A percentile compares a stretch with the other conserved stretches of the same genome.
Evolutionary conservation across 2,329 filamentous ascomycete genomes (phyloP).

Genomic region (Colletotrichum sp.): DNA sequence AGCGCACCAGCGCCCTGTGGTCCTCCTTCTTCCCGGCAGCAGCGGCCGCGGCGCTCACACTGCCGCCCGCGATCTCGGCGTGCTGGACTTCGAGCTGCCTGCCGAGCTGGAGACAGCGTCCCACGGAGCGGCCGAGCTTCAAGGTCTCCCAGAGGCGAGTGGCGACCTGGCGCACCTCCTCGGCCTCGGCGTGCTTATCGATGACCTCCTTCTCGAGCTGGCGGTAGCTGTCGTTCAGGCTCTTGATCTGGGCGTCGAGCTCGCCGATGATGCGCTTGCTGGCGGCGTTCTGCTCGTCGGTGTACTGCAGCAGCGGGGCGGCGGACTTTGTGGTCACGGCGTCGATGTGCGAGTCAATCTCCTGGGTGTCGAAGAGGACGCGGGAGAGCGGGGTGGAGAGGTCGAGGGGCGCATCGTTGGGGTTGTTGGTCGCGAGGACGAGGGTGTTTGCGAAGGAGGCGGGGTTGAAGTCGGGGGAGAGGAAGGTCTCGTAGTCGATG

Average conservation of each 20-base stretch:
- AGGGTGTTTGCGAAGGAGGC: conserved; percentile 86
- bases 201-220: conserved; percentile 87
- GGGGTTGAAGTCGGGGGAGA: conserved; percentile 82
- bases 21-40: conserved; percentile 65
- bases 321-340: conserved; percentile 84
- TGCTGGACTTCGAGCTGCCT: conserved; percentile 89
- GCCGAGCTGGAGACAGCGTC: conserved; percentile 79
- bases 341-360: conserved; percentile 96
- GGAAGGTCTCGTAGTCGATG: conserved; percentile 93
- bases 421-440: conserved; percentile 89
- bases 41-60: conserved; percentile 34
- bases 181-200: conserved; percentile 80
- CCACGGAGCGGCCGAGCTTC: conserved; percentile 76
- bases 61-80: conserved; percentile 63
- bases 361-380: conserved; percentile 95
- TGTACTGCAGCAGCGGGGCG: conserved; percentile 80
- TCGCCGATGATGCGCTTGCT: conserved; percentile 75
- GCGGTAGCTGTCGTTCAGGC: conserved; percentile 83
- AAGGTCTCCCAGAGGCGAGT: conserved; percentile 82
- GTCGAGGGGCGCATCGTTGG: conserved; percentile 87
- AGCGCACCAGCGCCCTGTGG: conserved; percentile 80
- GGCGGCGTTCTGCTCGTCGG: conserved; percentile 74
- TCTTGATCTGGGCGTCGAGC: conserved; percentile 80
- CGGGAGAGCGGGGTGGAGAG: conserved; percentile 92
- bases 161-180: conserved; percentile 74